Evolutionary conservation across 352 stramenopile genomes (phyloP), one percentile per base, ranked within the genome.

Genomic region (Phytophthora meadii): DNA sequence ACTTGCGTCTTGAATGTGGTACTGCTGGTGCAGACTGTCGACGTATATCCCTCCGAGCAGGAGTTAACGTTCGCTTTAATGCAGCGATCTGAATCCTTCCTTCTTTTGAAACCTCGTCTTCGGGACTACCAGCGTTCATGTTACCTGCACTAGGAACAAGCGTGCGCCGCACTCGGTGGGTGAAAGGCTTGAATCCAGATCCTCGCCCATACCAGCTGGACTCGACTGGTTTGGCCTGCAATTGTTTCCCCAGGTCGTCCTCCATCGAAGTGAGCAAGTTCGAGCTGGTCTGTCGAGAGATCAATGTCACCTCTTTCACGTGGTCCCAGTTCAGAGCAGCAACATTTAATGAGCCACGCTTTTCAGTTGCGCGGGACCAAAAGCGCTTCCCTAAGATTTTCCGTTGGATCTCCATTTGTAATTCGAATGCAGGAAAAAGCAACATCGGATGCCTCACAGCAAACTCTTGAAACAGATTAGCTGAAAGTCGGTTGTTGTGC

Each of bases 381-480:
- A 89, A 90, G 4, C 68, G 55, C 53, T 84, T 69, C n/a, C 81
- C 83, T 14, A 89, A 69, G 5, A 92, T 61, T 32, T 82, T 79
- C 14, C 78, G 57, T 45, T 89, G 74, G 36, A 92, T 83, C 48
- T 92, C 81, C 41, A 79, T 81, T 56, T 90, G 83, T 30, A 90
- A 45, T 28, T 87, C 72, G 48, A 92, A 92, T 1, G 79, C 83
- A 24, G 83, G 83, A 55, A 90, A 90, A 14, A 92, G 69, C 30
- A 92, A 63, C 61, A 92, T 82, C 28, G 81, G 83, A 52, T 92
- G 79, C 8, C 72, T 71, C 27, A 84, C 44, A 19, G 76, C 64
- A 49, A 90, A 90, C 15, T 85, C 67, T 53, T 90, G 71, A 47
- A 92, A 92, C 15, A 83, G 61, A 1, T 58, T 57, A 7, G 77